These are phyloP conservation scores for Hordeum marinum DNA, from an alignment of 176 grass and related monocot species.

Conservation along the genomic window DNA sequence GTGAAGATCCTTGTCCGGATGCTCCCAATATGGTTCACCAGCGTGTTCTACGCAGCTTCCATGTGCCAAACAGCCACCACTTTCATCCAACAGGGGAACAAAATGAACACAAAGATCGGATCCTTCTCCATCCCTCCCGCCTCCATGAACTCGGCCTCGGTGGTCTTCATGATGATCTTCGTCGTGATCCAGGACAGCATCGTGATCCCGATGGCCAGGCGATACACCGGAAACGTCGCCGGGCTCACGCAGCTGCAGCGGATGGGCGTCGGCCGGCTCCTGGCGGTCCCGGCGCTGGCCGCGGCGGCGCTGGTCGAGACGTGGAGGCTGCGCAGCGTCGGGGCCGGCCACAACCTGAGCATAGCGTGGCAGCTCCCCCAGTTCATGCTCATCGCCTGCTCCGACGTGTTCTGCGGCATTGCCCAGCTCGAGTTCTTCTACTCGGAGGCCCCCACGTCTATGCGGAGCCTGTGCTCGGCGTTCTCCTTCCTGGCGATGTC, in stretches of 20 bases:
- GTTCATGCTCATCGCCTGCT: constrained; percentile 56
- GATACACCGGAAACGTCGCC: constrained; percentile 34
- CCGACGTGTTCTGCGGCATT: constrained; percentile 79
- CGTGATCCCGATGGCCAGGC: constrained; percentile 48
- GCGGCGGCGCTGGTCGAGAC: constrained; percentile 46
- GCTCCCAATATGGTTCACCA: constrained; percentile 76
- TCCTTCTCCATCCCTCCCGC: constrained; percentile 75
- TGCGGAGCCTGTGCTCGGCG: constrained; percentile 63
- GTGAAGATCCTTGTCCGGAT: constrained; percentile 85
- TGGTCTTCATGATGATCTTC: constrained; percentile 68
- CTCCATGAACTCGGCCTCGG: constrained; percentile 60
- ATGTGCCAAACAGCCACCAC: constrained; percentile 71
- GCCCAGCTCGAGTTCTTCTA: constrained; percentile 81
- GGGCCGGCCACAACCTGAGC: constrained; percentile 39
- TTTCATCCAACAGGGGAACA: constrained; percentile 78
- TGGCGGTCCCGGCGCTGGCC: constrained; percentile 50
- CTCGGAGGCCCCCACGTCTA: constrained; percentile 50
- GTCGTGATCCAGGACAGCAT: constrained; percentile 59
- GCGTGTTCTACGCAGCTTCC: constrained; percentile 59
- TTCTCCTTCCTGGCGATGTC: constrained; percentile 70
- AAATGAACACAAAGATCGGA: constrained; percentile 58
- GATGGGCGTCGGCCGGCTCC: constrained; percentile 62
- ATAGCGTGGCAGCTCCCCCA: constrained; percentile 82
- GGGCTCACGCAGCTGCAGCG: constrained; percentile 75
- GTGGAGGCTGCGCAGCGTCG: constrained; percentile 41